Evolutionary conservation across 192 early-diverging fungal species (phyloP), one percentile per base, ranked within the genome.

Genomic region (Thamnidium elegans): DNA sequence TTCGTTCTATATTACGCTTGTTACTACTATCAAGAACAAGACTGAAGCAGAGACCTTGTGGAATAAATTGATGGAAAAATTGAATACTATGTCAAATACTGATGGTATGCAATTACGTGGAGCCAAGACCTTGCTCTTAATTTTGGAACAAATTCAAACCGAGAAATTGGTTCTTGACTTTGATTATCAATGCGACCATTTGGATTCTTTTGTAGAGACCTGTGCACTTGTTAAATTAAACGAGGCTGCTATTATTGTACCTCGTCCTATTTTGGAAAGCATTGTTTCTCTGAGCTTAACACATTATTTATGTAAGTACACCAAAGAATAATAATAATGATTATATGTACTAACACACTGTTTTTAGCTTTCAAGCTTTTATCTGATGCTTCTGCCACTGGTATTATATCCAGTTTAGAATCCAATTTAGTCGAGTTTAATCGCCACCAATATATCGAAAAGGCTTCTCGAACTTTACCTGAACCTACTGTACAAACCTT

Each of bases 241-340:
- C 31, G 3, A 56, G 17, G 3, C 8, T 0, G 55, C 31, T n/a
- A 19, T 39, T 56, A 15, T 17, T 36, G 31, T 39, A 17, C 55
- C 55, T 39, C 55, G 55, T 19, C 17, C 34, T 39, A 56, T 56
- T 31, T 10, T 56, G 15, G 55, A 56, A 39, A 56, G 19, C 32
- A 56, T 56, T 32, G 34, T 39, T 55, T 55, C 54, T 19, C 7
- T 55, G 7, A 55, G 54, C 36, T 34, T 55, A 6, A 39, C 34
- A 20, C 54, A 34, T 39, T 32, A 55, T 55, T 34, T 32, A 55
- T 34, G 54, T 55, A 55, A 55, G 31, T 39, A 39, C 9, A 39
- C 1, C 36, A 39, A 39, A 39, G 36, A 3, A 39, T 9, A 39
- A 39, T 9, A 39, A 39, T 9, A 39, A 39, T 9, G 9, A 39